Evolutionary conservation across 2,329 filamentous ascomycete genomes (phyloP).

Genomic region (Monilinia polystroma): DNA sequence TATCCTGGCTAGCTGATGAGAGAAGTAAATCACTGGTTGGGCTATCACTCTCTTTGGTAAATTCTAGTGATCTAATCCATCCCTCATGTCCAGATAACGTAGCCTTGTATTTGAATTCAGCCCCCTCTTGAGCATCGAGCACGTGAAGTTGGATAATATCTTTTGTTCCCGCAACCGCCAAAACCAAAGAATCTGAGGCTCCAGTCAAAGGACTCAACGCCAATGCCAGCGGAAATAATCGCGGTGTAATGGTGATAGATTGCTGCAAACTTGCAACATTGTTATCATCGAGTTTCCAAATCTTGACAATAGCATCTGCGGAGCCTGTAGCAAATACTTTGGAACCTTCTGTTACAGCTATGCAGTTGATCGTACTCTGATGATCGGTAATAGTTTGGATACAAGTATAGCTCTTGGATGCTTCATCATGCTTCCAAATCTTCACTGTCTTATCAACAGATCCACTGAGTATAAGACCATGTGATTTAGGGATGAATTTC

Average conservation of each 20-base stretch:
- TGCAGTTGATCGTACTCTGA: conserved; percentile 71
- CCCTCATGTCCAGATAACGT: conserved; percentile 88
- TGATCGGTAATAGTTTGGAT: conserved; percentile 61
- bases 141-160: conserved; percentile 79
- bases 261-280: conserved; percentile 58
- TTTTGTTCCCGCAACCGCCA: conserved; percentile 85
- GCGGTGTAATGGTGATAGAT: conserved; percentile 70
- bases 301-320: conserved; percentile 69
- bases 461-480: conserved; percentile 70
- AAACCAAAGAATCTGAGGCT: conserved; percentile 53
- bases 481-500: conserved; percentile 63
- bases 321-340: conserved; percentile 71
- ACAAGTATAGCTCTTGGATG: conserved; percentile 38
- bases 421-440: conserved; percentile 61
- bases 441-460: conserved; percentile 76
- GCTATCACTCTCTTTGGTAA: conserved; percentile 61
- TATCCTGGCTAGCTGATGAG: conserved; percentile 94
- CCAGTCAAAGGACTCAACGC: conserved; percentile 63
- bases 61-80: conserved; percentile 86
- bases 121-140: conserved; percentile 45
- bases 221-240: conserved; percentile 78
- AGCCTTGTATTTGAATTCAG: conserved; percentile 68
- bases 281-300: conserved; percentile 62
- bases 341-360: conserved; percentile 45
- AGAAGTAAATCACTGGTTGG: conserved; percentile 69